Evolutionary conservation across 177 flowering plant species (phyloP).

Genomic region (Telopea speciosissima): DNA sequence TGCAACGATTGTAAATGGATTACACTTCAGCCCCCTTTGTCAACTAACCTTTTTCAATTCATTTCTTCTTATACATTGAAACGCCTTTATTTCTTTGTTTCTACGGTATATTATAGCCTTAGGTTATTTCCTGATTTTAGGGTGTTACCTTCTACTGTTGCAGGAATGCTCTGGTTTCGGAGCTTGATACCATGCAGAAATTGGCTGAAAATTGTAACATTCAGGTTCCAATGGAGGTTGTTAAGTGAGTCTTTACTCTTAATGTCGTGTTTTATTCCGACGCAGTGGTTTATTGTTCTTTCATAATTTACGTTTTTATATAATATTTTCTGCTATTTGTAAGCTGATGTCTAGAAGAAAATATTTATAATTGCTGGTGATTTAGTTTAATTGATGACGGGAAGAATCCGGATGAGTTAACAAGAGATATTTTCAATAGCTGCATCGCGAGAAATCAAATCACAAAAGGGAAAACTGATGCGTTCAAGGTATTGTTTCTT

Average conservation of each 20-base stretch:
- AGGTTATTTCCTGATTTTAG: conserved; percentile 9
- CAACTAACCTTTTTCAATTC: neutral
- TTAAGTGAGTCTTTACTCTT: conserved; percentile 39
- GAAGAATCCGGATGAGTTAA: conserved; percentile 88
- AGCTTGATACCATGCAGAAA: conserved; percentile 66
- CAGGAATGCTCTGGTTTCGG: conserved; percentile 63
- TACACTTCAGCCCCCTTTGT: neutral
- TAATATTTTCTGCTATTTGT: neutral
- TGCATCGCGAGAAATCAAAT: conserved; percentile 80
- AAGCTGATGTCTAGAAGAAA: neutral
- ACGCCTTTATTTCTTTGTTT: neutral
- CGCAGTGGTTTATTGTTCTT: neutral
- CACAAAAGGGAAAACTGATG: conserved; percentile 79
- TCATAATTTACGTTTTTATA: too few relatives aligned
- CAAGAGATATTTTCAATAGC: conserved; percentile 65
- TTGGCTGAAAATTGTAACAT: conserved; percentile 67
- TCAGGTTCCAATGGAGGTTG: conserved; percentile 81
- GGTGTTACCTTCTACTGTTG: conserved; percentile 3
- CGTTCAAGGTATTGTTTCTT: conserved; percentile 48
- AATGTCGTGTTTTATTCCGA: conserved; percentile 16
- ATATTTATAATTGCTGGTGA: neutral
- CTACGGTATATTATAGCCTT: neutral
- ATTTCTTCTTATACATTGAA: neutral
- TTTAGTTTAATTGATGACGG: conserved; percentile 85
- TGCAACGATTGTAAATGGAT: conserved; percentile 60